Evolutionary conservation across 1,139 yeast species (phyloP).

Genomic region (Trichomonascaceae sp.): DNA sequence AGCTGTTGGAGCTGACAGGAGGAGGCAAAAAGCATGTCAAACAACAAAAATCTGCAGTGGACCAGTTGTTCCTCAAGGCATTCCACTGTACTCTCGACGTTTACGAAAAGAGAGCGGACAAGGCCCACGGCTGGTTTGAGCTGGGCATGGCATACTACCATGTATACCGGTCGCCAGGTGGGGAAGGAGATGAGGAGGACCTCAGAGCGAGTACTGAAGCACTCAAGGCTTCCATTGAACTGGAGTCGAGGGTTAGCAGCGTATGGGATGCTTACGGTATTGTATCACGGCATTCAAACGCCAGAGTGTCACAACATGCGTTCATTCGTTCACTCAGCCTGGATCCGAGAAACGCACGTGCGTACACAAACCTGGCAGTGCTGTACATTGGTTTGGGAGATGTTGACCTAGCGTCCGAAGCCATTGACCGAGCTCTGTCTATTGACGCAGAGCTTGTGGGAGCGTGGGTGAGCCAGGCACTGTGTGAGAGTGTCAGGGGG

Average conservation of each 20-base stretch:
- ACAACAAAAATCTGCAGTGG: neutral
- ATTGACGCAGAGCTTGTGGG: constrained; percentile 62
- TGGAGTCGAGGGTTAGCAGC: constrained; percentile 55
- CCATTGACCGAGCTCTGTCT: constrained; percentile 65
- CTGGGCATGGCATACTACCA: constrained; percentile 54
- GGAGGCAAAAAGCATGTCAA: neutral
- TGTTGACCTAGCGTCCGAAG: constrained; percentile 54
- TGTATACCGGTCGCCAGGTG: constrained; percentile 28
- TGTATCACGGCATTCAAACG: constrained; percentile 45
- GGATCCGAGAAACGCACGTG: constrained; percentile 50
- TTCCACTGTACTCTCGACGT: constrained; percentile 19
- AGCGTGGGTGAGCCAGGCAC: constrained; percentile 87
- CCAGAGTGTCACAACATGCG: constrained; percentile 81
- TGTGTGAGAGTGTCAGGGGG: constrained; percentile 50
- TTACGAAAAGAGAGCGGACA: constrained; percentile 21
- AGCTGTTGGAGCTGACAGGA: neutral
- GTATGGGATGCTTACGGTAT: constrained; percentile 81
- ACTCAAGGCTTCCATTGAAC: constrained; percentile 53
- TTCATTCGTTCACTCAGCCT: constrained; percentile 69
- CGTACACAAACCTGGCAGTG: constrained; percentile 78
- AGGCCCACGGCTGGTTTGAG: constrained; percentile 53
- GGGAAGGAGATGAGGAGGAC: constrained; percentile 7
- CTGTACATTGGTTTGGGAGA: constrained; percentile 62
- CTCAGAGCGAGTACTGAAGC: constrained; percentile 41
- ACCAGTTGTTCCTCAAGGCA: no score